A percentile compares a stretch with the other conserved stretches of the same genome.
Evolutionary conservation across 345 rosid genomes (phyloP).

Genomic region (Lepidium didymum): DNA sequence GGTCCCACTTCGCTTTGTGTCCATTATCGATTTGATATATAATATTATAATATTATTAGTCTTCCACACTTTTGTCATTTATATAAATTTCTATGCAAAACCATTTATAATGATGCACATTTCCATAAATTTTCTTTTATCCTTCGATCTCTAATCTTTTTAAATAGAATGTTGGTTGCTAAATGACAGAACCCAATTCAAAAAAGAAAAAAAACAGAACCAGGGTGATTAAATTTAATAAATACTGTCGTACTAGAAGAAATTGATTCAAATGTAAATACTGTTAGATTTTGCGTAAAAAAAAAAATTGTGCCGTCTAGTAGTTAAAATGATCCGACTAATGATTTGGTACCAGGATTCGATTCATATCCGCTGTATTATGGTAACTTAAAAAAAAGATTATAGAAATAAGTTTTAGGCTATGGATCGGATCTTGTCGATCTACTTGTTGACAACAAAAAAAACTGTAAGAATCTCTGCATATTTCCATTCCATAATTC

Average conservation of each 20-base stretch:
- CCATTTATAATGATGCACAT: not conserved
- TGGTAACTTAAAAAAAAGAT: no score
- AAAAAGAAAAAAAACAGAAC: not conserved
- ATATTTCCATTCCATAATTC: not conserved
- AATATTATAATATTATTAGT: constrained; percentile 4
- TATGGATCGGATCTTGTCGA: no score
- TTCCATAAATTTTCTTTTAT: not conserved
- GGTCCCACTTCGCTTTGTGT: constrained; percentile 47
- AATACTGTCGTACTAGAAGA: not conserved
- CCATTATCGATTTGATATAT: constrained; percentile 20
- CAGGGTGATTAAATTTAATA: not conserved
- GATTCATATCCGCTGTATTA: no score
- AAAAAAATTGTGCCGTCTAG: no score
- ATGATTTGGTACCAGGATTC: no score
- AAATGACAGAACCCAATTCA: not conserved
- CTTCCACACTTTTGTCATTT: not conserved
- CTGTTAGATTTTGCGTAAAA: not conserved
- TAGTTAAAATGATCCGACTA: no score
- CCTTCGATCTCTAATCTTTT: not conserved
- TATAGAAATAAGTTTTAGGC: no score
- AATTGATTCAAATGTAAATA: not conserved
- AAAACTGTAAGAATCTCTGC: not conserved
- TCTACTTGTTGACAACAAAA: no score
- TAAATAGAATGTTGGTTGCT: not conserved
- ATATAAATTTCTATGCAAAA: not conserved